Base-by-base conservation (phyloP, 73 alveolate species). In the Paramecium octaurelia region DNA sequence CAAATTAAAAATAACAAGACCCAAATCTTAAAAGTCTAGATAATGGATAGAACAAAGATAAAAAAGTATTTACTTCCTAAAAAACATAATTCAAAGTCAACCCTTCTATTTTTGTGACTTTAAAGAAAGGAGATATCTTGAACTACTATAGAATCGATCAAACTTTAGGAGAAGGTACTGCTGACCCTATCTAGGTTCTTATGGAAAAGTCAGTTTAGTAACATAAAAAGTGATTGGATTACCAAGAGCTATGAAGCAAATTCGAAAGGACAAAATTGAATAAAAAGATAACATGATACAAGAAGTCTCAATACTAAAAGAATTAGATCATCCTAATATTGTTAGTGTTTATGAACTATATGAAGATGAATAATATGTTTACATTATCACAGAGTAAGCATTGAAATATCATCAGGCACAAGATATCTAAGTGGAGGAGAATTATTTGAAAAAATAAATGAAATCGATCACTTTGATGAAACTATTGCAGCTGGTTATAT, bases 261-360 rank as follows among this genome's bases (percentile, higher is more conserved):
- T 89, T 16, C 29, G 58, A 69, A 89, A 89, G 38, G 88, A 83
- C n/a, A 89, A 89, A 48, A 89, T 89, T 54, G 58, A 69, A 71
- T 44, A 70, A 36, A 54, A 42, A 38, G 91, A 71, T 31, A 50
- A 89, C 38, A 89, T 89, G 94, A 58, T 68, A 36, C 42, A 84
- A n/a, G 94, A 89, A 89, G 94, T 89, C 8, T 70, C 57, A n/a
- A 89, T 89, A 9, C 84, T 89, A 40, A 93, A 84, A 50, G 43
- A 90, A 44, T 85, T 93, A 20, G 96, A 93, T 71, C 96, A 93
- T 73, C 96, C 96, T 8, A 93, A 93, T 36, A 93, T 87, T 48
- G 92, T 88, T 43, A 68, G 84, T 34, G 87, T 93, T 27, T 75
- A 85, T 88, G 96, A 93, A 68, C 48, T 84, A 11, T 73, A 70